Evolutionary conservation across 2,329 filamentous ascomycete species (phyloP).

Genomic region (Aspergillus costaricaensis): DNA sequence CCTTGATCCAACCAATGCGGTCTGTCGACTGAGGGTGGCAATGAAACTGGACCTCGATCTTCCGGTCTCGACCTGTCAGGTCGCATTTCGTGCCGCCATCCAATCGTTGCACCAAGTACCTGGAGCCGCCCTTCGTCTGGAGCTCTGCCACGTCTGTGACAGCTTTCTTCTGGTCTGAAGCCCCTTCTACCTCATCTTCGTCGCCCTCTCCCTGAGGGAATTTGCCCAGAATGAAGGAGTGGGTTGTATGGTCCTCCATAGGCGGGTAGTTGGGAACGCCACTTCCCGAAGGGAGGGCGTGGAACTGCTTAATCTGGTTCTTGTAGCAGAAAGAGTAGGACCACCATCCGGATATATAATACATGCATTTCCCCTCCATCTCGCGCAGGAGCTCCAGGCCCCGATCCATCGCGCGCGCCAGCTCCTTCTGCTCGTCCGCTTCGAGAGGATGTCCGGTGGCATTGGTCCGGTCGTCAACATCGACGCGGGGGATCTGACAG

Average conservation of each 20-base stretch:
- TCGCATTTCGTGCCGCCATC: constrained; percentile 82
- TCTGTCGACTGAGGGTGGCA: constrained; percentile 76
- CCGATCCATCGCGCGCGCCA: constrained; percentile 71
- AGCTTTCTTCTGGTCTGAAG: constrained; percentile 30
- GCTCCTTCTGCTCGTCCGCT: constrained; percentile 77
- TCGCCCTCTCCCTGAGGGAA: constrained; percentile 46
- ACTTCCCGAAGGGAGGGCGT: constrained; percentile 72
- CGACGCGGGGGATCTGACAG: constrained; percentile 77
- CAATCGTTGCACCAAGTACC: constrained; percentile 82
- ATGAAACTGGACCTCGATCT: constrained; percentile 77
- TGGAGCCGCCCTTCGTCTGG: constrained; percentile 78
- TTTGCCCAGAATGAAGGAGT: constrained; percentile 74
- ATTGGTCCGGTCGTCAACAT: constrained; percentile 63
- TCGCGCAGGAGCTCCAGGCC: constrained; percentile 79
- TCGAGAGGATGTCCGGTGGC: constrained; percentile 57
- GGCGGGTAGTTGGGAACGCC: constrained; percentile 70
- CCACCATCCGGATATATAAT: constrained; percentile 89
- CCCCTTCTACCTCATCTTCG: constrained; percentile 32
- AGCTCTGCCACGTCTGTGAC: constrained; percentile 60
- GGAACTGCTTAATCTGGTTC: constrained; percentile 84
- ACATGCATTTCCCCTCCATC: constrained; percentile 79
- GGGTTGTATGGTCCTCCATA: constrained; percentile 71
- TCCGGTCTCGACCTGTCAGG: constrained; percentile 76
- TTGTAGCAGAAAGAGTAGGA: constrained; percentile 94
- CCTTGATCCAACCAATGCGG: constrained; percentile 89